phyloP scores from a whole-genome alignment of 306 rosid genomes.

The Canavalia ensiformis region DNA sequence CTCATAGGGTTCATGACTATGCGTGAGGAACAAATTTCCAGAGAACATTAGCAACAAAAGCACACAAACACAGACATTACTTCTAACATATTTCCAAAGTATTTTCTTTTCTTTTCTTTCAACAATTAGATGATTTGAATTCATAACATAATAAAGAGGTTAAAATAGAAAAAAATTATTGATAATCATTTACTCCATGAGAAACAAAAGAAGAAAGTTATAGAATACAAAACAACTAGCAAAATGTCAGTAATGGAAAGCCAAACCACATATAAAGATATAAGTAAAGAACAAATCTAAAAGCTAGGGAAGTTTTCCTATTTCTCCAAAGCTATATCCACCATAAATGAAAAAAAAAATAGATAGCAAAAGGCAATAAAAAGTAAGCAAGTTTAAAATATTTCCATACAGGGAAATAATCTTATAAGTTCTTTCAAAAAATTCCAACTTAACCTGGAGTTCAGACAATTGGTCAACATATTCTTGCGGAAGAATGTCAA shows the following conservation, averaged over 20 bases:
- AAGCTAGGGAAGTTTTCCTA: background rate
- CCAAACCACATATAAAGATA: conserved; percentile 24
- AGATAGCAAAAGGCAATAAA: conserved; percentile 12
- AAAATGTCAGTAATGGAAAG: conserved; percentile 16
- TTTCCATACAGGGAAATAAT: conserved; percentile 29
- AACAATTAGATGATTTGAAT: background rate
- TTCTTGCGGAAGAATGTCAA: conserved; percentile 97
- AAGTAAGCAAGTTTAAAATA: conserved; percentile 38
- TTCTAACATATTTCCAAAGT: conserved; percentile 1
- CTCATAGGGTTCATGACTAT: background rate
- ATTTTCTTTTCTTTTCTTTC: conserved; percentile 25
- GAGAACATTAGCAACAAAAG: background rate
- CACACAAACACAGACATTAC: background rate
- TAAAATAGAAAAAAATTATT: background rate
- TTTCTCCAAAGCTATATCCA: conserved; percentile 21
- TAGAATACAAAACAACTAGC: conserved; percentile 2
- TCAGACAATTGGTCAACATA: conserved; percentile 96
- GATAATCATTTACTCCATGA: background rate
- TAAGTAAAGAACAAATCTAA: conserved; percentile 1
- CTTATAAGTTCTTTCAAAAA: conserved; percentile 37
- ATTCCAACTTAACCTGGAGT: conserved; percentile 79
- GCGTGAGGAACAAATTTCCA: background rate
- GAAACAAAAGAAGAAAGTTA: conserved; percentile 1
- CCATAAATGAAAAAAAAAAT: background rate
- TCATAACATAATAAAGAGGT: conserved; percentile 17